Conservation (phyloP, 108 stramenopile species). For the Phaeodactylum tricornutum region DNA sequence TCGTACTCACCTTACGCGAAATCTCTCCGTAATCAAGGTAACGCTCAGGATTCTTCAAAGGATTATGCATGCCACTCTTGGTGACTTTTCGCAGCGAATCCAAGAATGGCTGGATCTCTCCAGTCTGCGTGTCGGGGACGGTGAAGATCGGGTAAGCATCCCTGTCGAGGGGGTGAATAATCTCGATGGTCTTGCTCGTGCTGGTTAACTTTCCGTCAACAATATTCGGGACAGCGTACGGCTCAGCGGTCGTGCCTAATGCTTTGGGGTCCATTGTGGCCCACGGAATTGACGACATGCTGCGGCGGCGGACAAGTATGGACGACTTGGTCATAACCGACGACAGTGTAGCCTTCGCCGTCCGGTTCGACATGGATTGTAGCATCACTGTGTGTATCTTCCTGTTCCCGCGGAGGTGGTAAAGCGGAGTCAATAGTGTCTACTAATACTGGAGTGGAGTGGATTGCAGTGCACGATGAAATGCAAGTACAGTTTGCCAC, state of each 20-base stretch:
- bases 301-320: too few relatives aligned
- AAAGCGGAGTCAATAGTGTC: too few relatives aligned
- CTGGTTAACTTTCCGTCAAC: conserved; percentile 66
- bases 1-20: conserved; percentile 49
- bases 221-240: conserved; percentile 55
- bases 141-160: conserved; percentile 56
- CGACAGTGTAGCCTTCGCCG: too few relatives aligned
- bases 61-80: conserved; percentile 79
- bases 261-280: conserved; percentile 63
- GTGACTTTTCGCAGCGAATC: conserved; percentile 59
- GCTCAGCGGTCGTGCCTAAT: conserved; percentile 45
- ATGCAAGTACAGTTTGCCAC: too few relatives aligned
- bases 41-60: conserved; percentile 85
- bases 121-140: conserved; percentile 56
- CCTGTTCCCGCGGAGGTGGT: too few relatives aligned
- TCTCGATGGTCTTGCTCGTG: conserved; percentile 20
- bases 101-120: conserved; percentile 74
- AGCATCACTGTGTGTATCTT: too few relatives aligned
- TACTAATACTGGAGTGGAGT: too few relatives aligned
- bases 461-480: too few relatives aligned
- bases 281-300: conserved; percentile 69
- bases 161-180: conserved; percentile 69
- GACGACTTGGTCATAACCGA: too few relatives aligned
- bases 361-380: too few relatives aligned
- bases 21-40: conserved; percentile 86